These are phyloP conservation scores for Xylaria grammica DNA, from an alignment of 495 filamentous ascomycete species.

Conservation along the genomic window DNA sequence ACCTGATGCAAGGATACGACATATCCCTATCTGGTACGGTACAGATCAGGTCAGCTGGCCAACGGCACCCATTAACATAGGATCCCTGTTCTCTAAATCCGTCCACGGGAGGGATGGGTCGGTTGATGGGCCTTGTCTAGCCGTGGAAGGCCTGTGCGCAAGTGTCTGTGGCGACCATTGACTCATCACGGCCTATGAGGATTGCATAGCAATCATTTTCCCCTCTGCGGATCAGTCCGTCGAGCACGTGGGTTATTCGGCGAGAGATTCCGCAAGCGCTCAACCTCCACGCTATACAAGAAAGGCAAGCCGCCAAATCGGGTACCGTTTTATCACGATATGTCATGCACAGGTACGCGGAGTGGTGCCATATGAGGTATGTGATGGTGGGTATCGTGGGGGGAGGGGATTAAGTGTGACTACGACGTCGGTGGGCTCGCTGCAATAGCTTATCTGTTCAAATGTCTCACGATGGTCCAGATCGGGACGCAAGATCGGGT, in stretches of 20 bases:
- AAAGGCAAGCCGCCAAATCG: slow-evolving; percentile 10
- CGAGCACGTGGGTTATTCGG: slow-evolving; percentile 16
- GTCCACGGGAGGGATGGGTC: slow-evolving; percentile 9
- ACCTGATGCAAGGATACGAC: slow-evolving; percentile 7
- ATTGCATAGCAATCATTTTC: slow-evolving; percentile 7
- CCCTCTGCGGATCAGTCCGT: slow-evolving; percentile 5
- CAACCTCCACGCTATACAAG: slow-evolving; percentile 10
- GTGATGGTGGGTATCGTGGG: slow-evolving; percentile 21
- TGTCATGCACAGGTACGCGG: slow-evolving; percentile 13
- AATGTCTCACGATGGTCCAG: not conserved
- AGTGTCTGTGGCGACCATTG: slow-evolving; percentile 8
- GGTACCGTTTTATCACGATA: not conserved
- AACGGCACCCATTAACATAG: slow-evolving; percentile 13
- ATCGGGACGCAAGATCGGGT: not conserved
- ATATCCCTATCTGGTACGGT: slow-evolving; percentile 20
- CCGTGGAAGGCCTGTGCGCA: slow-evolving; percentile 19
- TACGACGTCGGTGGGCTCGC: slow-evolving; percentile 7
- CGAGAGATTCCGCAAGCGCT: not conserved
- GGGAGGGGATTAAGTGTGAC: not conserved
- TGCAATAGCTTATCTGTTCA: not conserved
- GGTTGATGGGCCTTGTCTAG: slow-evolving; percentile 13
- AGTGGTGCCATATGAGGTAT: slow-evolving; percentile 13
- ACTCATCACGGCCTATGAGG: slow-evolving; percentile 12
- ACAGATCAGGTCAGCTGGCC: slow-evolving; percentile 18
- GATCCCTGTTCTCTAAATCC: slow-evolving; percentile 17